Evolutionary conservation across 129 eudicot species (phyloP).

Genomic region (Ambrosia trifida): DNA sequence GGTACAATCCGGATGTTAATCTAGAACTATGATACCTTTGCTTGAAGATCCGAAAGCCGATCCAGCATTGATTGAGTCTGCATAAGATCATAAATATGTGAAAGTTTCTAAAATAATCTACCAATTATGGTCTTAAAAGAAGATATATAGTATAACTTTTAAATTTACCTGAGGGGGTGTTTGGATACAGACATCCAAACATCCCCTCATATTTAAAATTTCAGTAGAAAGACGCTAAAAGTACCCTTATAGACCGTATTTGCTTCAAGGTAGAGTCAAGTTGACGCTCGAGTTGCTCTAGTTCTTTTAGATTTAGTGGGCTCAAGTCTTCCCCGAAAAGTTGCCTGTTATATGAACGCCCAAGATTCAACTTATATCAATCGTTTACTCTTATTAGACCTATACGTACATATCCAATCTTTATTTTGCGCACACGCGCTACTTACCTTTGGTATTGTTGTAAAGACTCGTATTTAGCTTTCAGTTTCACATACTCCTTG

Average conservation of each 20-base stretch:
- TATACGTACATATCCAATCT: neutral
- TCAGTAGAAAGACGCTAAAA: neutral
- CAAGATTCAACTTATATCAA: constrained; percentile 6
- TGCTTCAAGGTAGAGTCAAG: constrained; percentile 80
- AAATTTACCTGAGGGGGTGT: neutral
- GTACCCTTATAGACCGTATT: constrained; percentile 84
- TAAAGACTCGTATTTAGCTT: constrained; percentile 72
- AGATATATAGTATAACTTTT: neutral
- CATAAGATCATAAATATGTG: constrained; percentile 12
- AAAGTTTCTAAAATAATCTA: neutral
- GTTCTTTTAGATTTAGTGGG: constrained; percentile 76
- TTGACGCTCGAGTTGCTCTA: constrained; percentile 88
- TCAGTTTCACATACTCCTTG: constrained; percentile 78
- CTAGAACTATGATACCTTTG: constrained; percentile 47
- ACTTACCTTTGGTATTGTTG: constrained; percentile 85
- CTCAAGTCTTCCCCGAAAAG: constrained; percentile 90
- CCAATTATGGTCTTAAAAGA: neutral
- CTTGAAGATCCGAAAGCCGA: constrained; percentile 88
- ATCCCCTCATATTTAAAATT: neutral
- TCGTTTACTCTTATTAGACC: neutral
- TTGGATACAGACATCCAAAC: neutral
- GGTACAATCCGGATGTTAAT: neutral
- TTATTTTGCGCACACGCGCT: neutral
- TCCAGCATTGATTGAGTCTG: constrained; percentile 94
- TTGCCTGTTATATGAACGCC: constrained; percentile 47